Base-by-base conservation (phyloP, 139 green algal species). In the Haematococcus lacustris region DNA sequence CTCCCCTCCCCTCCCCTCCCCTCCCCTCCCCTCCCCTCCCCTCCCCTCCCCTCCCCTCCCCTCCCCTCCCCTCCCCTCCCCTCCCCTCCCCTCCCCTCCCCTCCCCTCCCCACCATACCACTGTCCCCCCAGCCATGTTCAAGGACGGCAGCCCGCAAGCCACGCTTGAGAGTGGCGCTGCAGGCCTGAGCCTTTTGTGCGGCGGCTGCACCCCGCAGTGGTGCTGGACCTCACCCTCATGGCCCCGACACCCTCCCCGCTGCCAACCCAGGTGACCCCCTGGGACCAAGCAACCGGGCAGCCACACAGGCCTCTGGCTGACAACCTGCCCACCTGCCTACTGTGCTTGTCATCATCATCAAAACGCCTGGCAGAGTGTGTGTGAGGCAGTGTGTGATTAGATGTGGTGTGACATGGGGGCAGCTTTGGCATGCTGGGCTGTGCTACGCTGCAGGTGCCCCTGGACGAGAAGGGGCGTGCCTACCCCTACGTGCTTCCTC, bases 401-500 rank as follows among this genome's bases (percentile, higher is more conserved):
- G 43, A 17, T 17, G 43, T 53, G 9, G 9, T 17, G 17, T 17
- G 17, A 17, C 43, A 28, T 9, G 17, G 43, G 9, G 43, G 43
- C 43, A 28, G 43, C 43, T 53, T 9, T 17, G 17, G 17, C 43
- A 28, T 53, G 9, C 43, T 17, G 17, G 9, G 43, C 17, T 17
- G 9, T 53, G 9, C 9, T 53, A 17, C 9, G 43, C 43, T 53
- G 43, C 33, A 79, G 40, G 62, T 80, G 2, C 74, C 70, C 0
- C 51, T 71, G 1, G 78, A 84, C 47, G 71, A 66, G 33, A 75
- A 78, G 70, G 71, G 66, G 28, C 38, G 74, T 33, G 66, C 78
- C 2, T 84, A 76, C 69, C 74, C 78, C 0, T 80, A 84, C 66
- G 38, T 84, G 1, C 60, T 66, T 37, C 78, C 74, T 7, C 78